Percentiles rank a stretch among this genome's conserved stretches.
phyloP scores from a whole-genome alignment of 2,329 filamentous ascomycete species.

The Thelonectria rubi region DNA sequence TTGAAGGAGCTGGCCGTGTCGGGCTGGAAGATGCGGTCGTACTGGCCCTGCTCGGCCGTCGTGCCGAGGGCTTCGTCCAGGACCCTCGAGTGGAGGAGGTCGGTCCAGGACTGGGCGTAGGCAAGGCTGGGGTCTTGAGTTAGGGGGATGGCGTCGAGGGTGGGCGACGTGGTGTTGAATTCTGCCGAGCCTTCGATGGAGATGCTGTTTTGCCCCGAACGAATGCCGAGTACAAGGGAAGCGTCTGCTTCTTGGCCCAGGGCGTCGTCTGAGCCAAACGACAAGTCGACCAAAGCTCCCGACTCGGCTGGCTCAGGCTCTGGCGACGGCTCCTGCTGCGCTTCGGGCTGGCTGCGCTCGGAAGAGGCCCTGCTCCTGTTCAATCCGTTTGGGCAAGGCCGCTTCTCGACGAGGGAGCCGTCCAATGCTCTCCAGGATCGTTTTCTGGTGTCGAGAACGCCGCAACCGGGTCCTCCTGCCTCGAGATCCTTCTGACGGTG shows the following conservation, averaged over 20 bases:
- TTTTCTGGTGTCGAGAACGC: slow-evolving; percentile 63
- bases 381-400: slow-evolving; percentile 29
- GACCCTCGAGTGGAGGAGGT: slow-evolving; percentile 20
- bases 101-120: slow-evolving; percentile 27
- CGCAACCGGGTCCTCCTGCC: slow-evolving; percentile 61
- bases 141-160: not conserved
- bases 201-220: not conserved
- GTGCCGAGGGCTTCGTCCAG: slow-evolving; percentile 16
- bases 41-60: slow-evolving; percentile 39
- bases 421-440: slow-evolving; percentile 64
- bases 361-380: slow-evolving; percentile 22
- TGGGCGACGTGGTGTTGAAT: slow-evolving; percentile 2
- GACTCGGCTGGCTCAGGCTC: slow-evolving; percentile 14
- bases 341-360: slow-evolving; percentile 16
- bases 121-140: slow-evolving; percentile 11
- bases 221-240: slow-evolving; percentile 4
- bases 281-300: not conserved
- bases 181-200: not conserved
- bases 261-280: not conserved
- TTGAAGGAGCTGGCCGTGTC: slow-evolving; percentile 73
- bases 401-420: slow-evolving; percentile 60
- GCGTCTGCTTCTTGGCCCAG: not conserved
- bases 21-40: slow-evolving; percentile 65
- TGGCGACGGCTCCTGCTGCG: slow-evolving; percentile 16
- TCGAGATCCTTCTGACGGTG: slow-evolving; percentile 64